Conservation (phyloP, 805 yeast species). For the Sporopachydermia quercuum region DNA sequence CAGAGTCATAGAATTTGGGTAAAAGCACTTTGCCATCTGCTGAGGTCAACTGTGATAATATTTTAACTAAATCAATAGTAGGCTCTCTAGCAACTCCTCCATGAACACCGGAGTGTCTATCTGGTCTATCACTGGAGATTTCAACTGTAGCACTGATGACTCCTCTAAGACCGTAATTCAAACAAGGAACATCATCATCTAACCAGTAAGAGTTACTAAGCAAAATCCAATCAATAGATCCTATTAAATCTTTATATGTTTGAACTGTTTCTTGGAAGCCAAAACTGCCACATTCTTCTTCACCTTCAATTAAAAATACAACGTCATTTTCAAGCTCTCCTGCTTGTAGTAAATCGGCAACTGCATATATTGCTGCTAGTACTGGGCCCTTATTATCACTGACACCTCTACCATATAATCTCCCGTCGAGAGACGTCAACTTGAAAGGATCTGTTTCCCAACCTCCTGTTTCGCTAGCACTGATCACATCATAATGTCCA, state of each 20-base stretch:
- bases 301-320: slow-evolving; percentile 81
- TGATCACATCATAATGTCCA: slow-evolving; percentile 93
- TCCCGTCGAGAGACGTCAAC: slow-evolving; percentile 68
- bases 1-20: slow-evolving; percentile 60
- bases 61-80: slow-evolving; percentile 64
- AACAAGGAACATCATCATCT: slow-evolving; percentile 76
- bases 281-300: slow-evolving; percentile 84
- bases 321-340: slow-evolving; percentile 52
- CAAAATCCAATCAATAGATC: slow-evolving; percentile 76
- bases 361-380: slow-evolving; percentile 75
- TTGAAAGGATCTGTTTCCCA: slow-evolving; percentile 77
- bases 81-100: slow-evolving; percentile 90
- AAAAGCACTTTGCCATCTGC: slow-evolving; percentile 42
- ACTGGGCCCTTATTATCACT: slow-evolving; percentile 93
- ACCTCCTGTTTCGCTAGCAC: slow-evolving; percentile 41
- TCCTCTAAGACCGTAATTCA: slow-evolving; percentile 90
- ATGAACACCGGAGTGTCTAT: slow-evolving; percentile 91
- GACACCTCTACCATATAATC: slow-evolving; percentile 80
- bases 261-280: slow-evolving; percentile 65
- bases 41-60: slow-evolving; percentile 48
- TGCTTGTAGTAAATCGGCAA: slow-evolving; percentile 47
- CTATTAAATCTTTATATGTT: slow-evolving; percentile 36
- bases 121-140: slow-evolving; percentile 61
- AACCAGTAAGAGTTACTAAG: slow-evolving; percentile 91
- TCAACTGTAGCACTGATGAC: slow-evolving; percentile 69